Base-by-base conservation (phyloP, 352 stramenopile species). In the Saprolegnia diclina region DNA sequence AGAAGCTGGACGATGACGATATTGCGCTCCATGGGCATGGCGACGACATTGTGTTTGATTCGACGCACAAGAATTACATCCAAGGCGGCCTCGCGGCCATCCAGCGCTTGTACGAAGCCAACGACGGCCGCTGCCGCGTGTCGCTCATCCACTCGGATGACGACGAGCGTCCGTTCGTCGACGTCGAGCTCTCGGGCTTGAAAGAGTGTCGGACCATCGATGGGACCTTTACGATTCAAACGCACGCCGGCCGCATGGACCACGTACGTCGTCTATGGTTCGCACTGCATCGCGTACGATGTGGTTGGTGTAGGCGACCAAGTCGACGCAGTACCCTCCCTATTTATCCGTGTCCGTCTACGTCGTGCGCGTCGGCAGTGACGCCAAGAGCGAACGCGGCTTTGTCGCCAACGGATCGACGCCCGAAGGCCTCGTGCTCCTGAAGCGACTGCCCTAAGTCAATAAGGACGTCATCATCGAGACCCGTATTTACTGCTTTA, bases 291-390 rank as follows among this genome's bases (percentile, higher is more conserved):
- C n/a, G n/a, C n/a, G n/a, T n/a, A n/a, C n/a, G n/a, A n/a, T n/a
- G n/a, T n/a, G n/a, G n/a, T n/a, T n/a, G 42, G 42, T 48, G 18
- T 48, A 48, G 42, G 42, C 42, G 13, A 48, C 42, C 42, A 48
- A 63, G 35, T 18, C 32, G 32, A 6, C 42, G 55, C 55, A 37
- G 35, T 63, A 63, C 35, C 55, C 55, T 29, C 55, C 55, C 24
- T 63, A 63, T 63, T 63, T 63, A 63, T 63, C 55, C 55, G 55
- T 63, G 55, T 63, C 55, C 24, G 22, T 63, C 35, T 63, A 45
- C 35, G 35, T 63, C 1, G 6, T 40, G 18, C 26, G 35, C 14
- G 29, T 63, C 5, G 42, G 42, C 42, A 48, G 42, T 7, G 42
- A 48, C 42, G 42, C 13, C 18, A n/a, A 14, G 42, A n/a, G 11